phyloP scores from a whole-genome alignment of 139 green algal species.

The Chlamydomonas sp. region DNA sequence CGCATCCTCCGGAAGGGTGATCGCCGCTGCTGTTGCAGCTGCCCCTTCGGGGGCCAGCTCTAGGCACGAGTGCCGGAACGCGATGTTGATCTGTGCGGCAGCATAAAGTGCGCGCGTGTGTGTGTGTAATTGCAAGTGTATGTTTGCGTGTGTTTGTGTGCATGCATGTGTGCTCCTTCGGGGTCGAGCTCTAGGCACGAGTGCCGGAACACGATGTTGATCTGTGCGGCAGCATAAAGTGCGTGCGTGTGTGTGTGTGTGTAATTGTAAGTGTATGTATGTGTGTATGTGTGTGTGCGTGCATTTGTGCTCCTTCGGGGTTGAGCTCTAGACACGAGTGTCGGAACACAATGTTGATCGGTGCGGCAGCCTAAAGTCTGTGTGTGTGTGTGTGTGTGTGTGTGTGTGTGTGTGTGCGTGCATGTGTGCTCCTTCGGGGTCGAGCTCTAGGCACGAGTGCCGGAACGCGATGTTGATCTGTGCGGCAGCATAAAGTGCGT shows the following conservation, averaged over 20 bases:
- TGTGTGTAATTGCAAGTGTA: no score
- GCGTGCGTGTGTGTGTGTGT: no score
- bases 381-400: no score
- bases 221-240: no score
- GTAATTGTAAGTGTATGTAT: no score
- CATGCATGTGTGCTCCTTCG: background rate
- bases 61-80: background rate
- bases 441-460: background rate
- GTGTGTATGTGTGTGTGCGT: no score
- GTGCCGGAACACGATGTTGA: background rate
- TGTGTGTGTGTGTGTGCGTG: no score
- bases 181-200: background rate
- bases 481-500: no score
- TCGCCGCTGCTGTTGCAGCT: background rate
- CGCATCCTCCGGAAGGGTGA: background rate
- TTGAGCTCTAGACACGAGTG: background rate
- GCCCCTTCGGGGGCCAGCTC: background rate
- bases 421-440: background rate
- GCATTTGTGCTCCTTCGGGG: background rate
- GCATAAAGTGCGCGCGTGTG: no score
- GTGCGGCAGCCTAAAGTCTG: no score
- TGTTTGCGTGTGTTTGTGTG: no score
- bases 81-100: conserved; percentile 2
- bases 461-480: conserved; percentile 3
- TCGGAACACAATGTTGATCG: background rate